Evolutionary conservation across 805 yeast genomes (phyloP).

Genomic region (Blastobotrys robertii): DNA sequence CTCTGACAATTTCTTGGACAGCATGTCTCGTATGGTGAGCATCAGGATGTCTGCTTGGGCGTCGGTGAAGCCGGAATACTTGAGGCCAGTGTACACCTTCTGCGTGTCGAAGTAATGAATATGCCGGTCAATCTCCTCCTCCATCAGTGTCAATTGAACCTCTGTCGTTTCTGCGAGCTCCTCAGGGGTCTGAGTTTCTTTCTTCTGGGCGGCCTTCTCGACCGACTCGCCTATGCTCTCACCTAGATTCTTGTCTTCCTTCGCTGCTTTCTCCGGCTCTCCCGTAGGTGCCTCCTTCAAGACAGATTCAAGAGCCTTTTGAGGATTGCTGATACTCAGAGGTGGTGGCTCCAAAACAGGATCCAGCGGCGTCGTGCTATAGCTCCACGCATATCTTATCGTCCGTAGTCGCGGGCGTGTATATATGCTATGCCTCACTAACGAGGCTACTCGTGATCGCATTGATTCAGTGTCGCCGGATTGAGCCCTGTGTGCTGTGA

Average conservation of each 20-base stretch:
- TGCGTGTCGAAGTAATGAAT: slow-evolving; percentile 48
- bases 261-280: slow-evolving; percentile 3
- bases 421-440: too few relatives aligned
- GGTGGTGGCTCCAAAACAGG: too few relatives aligned
- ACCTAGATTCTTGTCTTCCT: neutral
- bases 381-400: too few relatives aligned
- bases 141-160: slow-evolving; percentile 2
- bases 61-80: slow-evolving; percentile 47
- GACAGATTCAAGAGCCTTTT: slow-evolving; percentile 19
- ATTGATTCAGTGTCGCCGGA: too few relatives aligned
- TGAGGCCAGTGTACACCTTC: slow-evolving; percentile 44
- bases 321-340: too few relatives aligned
- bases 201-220: neutral
- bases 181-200: neutral
- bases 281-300: slow-evolving; percentile 39
- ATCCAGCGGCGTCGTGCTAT: too few relatives aligned
- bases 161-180: slow-evolving; percentile 1
- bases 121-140: slow-evolving; percentile 7
- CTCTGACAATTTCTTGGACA: slow-evolving; percentile 26
- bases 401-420: too few relatives aligned
- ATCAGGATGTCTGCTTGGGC: slow-evolving; percentile 54
- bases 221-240: neutral
- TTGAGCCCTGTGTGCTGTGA: too few relatives aligned
- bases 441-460: too few relatives aligned
- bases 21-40: slow-evolving; percentile 30